Conservation (phyloP, 2,329 filamentous ascomycete genomes). For the Diaporthe sp. region DNA sequence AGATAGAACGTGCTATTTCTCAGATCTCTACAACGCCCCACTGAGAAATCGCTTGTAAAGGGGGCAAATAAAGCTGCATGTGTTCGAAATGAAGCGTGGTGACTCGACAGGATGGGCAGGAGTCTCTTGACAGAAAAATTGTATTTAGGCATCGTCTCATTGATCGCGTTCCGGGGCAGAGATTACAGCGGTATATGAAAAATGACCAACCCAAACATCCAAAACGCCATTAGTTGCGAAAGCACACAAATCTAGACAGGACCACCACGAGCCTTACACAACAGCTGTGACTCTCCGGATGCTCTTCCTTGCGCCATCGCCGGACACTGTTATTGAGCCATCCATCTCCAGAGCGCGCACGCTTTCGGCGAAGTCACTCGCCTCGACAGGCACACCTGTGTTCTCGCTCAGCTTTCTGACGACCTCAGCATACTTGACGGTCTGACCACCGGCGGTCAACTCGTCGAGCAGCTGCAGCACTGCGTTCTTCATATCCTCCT, state of each 20-base stretch:
- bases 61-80: conserved; percentile 4
- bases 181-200: conserved; percentile 32
- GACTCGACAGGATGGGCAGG: background rate
- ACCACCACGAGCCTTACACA: conserved; percentile 48
- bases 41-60: background rate
- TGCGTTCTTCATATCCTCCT: conserved; percentile 86
- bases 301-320: conserved; percentile 86
- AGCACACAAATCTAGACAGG: background rate
- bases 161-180: conserved; percentile 25
- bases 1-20: conserved; percentile 11
- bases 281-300: conserved; percentile 80
- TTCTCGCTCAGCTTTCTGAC: conserved; percentile 80
- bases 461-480: conserved; percentile 84
- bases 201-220: conserved; percentile 31
- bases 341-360: conserved; percentile 87
- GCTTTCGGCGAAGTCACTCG: conserved; percentile 85
- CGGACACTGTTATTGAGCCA: conserved; percentile 82
- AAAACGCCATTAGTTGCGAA: conserved; percentile 1
- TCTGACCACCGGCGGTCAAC: conserved; percentile 76
- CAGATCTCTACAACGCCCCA: background rate
- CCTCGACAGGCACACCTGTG: conserved; percentile 79
- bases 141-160: conserved; percentile 33
- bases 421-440: conserved; percentile 84
- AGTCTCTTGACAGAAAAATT: conserved; percentile 14
- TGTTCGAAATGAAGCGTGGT: conserved; percentile 13